Evolutionary conservation across 495 filamentous ascomycete genomes (phyloP), one percentile per base, ranked within the genome.

Genomic region (Podospora didyma): DNA sequence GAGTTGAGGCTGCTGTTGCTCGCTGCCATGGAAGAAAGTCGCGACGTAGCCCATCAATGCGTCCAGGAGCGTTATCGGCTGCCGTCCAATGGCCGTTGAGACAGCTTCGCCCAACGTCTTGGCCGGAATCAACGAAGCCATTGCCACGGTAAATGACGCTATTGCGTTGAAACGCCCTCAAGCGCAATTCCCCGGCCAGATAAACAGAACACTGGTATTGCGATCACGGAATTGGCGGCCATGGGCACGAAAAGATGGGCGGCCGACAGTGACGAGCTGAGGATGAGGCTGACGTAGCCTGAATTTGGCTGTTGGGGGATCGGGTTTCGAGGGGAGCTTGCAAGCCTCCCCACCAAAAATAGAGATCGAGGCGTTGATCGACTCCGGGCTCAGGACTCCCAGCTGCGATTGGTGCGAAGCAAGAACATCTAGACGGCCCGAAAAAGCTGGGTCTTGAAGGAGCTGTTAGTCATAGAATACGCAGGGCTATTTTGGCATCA

Each of bases 21-120:
- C 31, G 28, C 28, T 46, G 62, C 57, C 3, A 46, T 75, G 72
- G 65, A 76, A 77, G 59, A 81, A 77, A 6, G 68, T 76, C 7
- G 76, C 71, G 44, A 81, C 67, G 48, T 79, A 79, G 54, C 71
- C 72, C 67, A 71, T 67, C 48, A 77, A 75, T 9, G 58, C 69
- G 53, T 79, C 71, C 28, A 72, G 67, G 21, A 65, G 60, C 24
- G 28, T 51, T n/a, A 48, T 53, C 22, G 49, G 53, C 7, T 22
- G 37, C 28, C 39, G 10, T 42, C 9, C 39, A 16, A 44, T 35
- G 46, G 14, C 49, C 2, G 37, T 26, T 21, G 35, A 17, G 11
- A 16, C 34, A 42, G 47, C 41, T 12, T 49, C 21, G 16, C 6
- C 53, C 49, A 24, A 46, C 35, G 21, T 37, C 28, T 21, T 63